Conservation (phyloP, 257 asterid genomes). For the Schizonepeta tenuifolia region DNA sequence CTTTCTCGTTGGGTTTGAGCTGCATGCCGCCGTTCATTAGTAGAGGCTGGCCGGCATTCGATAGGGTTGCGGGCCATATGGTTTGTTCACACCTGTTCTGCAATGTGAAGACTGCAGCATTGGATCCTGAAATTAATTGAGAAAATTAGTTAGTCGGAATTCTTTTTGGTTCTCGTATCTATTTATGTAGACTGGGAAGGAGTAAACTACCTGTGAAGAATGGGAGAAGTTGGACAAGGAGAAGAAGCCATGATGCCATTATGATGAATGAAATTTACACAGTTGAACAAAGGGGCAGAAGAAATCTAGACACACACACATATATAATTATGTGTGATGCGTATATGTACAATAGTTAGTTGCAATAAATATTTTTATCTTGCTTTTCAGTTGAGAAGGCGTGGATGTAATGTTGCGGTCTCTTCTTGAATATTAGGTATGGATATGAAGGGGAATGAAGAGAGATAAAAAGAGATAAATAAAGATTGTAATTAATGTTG, state of each 20-base stretch:
- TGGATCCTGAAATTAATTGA: slow-evolving; percentile 41
- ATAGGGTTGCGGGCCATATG: slow-evolving; percentile 64
- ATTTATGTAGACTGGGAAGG: not conserved
- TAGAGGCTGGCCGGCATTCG: slow-evolving; percentile 51
- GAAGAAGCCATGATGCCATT: slow-evolving; percentile 41
- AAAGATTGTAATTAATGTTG: not conserved
- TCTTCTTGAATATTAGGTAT: not conserved
- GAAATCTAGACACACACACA: not conserved
- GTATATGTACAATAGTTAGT: slow-evolving; percentile 10
- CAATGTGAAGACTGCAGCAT: slow-evolving; percentile 50
- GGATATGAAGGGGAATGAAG: not conserved
- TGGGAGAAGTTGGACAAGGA: slow-evolving; percentile 35
- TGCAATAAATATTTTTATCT: slow-evolving; percentile 19
- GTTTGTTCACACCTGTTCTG: slow-evolving; percentile 51
- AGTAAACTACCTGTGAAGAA: slow-evolving; percentile 37
- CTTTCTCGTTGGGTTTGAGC: slow-evolving; percentile 34
- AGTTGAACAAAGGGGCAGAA: not conserved
- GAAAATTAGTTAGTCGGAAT: not conserved
- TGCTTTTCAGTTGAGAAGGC: slow-evolving; percentile 28
- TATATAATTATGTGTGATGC: not conserved
- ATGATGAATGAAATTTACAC: not conserved
- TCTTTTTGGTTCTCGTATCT: too few species aligned
- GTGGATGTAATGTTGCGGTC: not conserved
- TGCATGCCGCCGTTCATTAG: slow-evolving; percentile 55
- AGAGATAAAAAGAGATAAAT: not conserved